Evolutionary conservation across 345 rosid species (phyloP).

Genomic region (Toxicodendron radicans): DNA sequence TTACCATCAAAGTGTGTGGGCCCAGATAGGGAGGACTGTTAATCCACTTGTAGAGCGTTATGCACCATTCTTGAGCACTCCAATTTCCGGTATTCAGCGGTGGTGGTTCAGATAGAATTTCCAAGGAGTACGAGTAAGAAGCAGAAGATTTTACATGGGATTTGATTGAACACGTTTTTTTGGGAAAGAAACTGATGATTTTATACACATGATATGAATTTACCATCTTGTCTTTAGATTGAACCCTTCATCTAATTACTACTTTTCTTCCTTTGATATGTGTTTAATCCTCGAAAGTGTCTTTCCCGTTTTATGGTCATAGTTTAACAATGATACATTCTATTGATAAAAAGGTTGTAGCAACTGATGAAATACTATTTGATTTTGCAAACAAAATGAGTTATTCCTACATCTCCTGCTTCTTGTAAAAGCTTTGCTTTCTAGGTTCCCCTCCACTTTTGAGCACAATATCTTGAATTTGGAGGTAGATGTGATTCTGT

Average conservation of each 20-base stretch:
- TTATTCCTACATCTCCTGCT: too few species aligned
- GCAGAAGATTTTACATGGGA: background rate
- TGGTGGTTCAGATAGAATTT: conserved; percentile 84
- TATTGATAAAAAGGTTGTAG: background rate
- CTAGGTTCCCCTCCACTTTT: background rate
- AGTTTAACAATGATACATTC: background rate
- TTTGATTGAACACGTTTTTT: background rate
- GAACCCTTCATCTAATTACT: background rate
- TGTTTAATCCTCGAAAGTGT: background rate
- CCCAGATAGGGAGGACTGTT: conserved; percentile 59
- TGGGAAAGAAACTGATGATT: background rate
- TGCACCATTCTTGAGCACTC: conserved; percentile 74
- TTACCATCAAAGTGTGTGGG: conserved; percentile 90
- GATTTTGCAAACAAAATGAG: background rate
- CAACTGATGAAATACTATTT: background rate
- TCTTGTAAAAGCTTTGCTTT: background rate
- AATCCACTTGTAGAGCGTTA: conserved; percentile 64
- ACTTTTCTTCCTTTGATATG: background rate
- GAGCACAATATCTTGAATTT: background rate
- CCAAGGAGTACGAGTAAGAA: background rate
- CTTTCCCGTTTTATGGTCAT: background rate
- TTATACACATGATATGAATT: background rate
- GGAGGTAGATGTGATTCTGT: too few species aligned
- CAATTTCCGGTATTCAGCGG: conserved; percentile 66
- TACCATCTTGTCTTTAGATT: conserved; percentile 7